Conservation (phyloP, 2,329 filamentous ascomycete species). For the Xylaria digitata region DNA sequence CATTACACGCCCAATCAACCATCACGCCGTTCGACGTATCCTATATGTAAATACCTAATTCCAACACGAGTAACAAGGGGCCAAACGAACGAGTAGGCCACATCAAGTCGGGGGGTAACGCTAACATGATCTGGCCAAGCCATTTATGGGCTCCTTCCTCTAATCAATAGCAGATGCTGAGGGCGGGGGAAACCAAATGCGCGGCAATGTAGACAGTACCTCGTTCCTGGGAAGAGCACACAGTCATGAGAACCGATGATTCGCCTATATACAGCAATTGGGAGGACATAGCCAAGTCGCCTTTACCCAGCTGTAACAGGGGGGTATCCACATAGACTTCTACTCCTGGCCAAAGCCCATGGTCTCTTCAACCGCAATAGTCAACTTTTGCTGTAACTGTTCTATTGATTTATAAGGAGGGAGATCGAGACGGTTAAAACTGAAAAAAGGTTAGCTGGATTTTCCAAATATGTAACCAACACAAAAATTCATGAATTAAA, state of each 20-base stretch:
- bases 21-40: slow-evolving; percentile 26
- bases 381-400: slow-evolving; percentile 86
- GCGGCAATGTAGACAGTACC: slow-evolving; percentile 9
- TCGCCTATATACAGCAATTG: slow-evolving; percentile 43
- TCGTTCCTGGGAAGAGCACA: slow-evolving; percentile 2
- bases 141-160: slow-evolving; percentile 9
- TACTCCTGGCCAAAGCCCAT: slow-evolving; percentile 99
- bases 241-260: slow-evolving; percentile 35
- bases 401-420: slow-evolving; percentile 93
- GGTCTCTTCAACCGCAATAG: slow-evolving; percentile 97
- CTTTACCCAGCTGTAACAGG: slow-evolving; percentile 23
- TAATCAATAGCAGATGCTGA: slow-evolving; percentile 1
- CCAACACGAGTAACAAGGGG: not conserved
- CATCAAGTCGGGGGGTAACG: slow-evolving; percentile 13
- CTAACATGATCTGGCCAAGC: slow-evolving; percentile 16
- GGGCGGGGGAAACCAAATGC: slow-evolving; percentile 21
- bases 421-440: slow-evolving; percentile 96
- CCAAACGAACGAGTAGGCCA: slow-evolving; percentile 22
- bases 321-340: slow-evolving; percentile 38
- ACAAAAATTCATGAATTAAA: not conserved
- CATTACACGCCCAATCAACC: slow-evolving; percentile 21
- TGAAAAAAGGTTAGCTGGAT: slow-evolving; percentile 53
- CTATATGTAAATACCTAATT: slow-evolving; percentile 28
- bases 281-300: slow-evolving; percentile 3
- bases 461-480: not conserved